phyloP scores from a whole-genome alignment of 495 filamentous ascomycete species.

The Pyronema omphalodes region DNA sequence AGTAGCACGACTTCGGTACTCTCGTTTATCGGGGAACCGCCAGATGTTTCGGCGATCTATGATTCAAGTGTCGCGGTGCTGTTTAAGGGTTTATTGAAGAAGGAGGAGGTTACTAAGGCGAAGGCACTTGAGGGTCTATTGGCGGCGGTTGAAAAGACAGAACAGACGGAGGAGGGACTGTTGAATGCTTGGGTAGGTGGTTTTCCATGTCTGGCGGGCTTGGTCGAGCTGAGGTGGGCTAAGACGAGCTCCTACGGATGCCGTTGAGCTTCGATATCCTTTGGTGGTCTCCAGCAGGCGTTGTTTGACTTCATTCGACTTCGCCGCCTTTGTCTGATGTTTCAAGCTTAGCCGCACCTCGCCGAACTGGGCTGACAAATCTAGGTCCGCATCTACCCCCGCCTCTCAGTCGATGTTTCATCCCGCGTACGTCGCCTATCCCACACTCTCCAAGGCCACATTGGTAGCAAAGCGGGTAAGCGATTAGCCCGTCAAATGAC shows the following conservation, averaged over 20 bases:
- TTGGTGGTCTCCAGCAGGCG: too few species aligned
- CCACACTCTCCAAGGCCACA: conserved; percentile 52
- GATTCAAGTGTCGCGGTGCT: conserved; percentile 66
- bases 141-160: conserved; percentile 35
- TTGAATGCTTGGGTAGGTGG: conserved; percentile 70
- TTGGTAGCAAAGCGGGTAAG: conserved; percentile 56
- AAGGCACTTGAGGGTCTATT: conserved; percentile 81
- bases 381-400: conserved; percentile 70
- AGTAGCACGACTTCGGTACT: conserved; percentile 26
- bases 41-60: conserved; percentile 57
- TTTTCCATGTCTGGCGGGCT: too few species aligned
- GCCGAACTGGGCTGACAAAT: background rate
- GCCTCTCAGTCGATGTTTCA: conserved; percentile 69
- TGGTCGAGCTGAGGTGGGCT: too few species aligned
- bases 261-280: background rate
- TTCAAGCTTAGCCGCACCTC: too few species aligned
- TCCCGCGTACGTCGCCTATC: conserved; percentile 73
- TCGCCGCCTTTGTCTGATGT: conserved; percentile 2
- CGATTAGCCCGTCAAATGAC: conserved; percentile 60
- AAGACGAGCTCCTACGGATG: conserved; percentile 17
- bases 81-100: conserved; percentile 84
- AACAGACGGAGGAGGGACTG: conserved; percentile 52
- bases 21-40: conserved; percentile 75
- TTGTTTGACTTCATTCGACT: conserved; percentile 6
- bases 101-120: conserved; percentile 78